Evolutionary conservation across 331 rosid species (phyloP).

Genomic region (Dryas integrifolia): DNA sequence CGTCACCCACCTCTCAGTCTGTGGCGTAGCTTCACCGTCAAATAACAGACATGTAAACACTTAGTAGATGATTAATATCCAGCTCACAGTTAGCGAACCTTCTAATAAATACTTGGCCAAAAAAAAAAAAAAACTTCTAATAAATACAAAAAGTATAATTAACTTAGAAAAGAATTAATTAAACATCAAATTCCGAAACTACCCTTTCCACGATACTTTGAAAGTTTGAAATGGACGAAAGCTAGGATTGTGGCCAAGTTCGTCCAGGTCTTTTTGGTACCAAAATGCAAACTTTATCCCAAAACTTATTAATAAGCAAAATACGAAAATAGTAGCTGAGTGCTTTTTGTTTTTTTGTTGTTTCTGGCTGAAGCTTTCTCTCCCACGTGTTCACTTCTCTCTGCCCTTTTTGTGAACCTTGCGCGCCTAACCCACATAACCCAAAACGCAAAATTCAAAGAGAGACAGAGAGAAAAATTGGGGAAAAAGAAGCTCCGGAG

Average conservation of each 20-base stretch:
- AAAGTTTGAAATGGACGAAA: not conserved
- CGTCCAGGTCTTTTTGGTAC: not conserved
- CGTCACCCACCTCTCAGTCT: not conserved
- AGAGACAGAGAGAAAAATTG: not conserved
- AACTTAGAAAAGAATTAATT: not conserved
- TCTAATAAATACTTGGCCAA: too few relatives aligned
- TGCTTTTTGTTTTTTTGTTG: not conserved
- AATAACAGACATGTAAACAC: too few relatives aligned
- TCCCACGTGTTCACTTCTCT: slow-evolving; percentile 8
- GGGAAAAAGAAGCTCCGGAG: slow-evolving; percentile 10
- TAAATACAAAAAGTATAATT: too few relatives aligned
- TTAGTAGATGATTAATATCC: too few relatives aligned
- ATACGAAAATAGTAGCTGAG: not conserved
- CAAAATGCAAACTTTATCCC: not conserved
- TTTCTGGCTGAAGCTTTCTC: not conserved
- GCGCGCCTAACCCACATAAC: slow-evolving; percentile 1
- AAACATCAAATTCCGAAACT: not conserved
- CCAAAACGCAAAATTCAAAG: slow-evolving; percentile 3
- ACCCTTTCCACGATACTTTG: not conserved
- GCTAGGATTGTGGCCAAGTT: not conserved
- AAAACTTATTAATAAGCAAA: not conserved
- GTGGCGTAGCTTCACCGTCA: not conserved
- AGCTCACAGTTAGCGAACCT: too few relatives aligned
- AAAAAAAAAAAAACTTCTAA: too few relatives aligned
- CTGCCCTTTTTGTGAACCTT: slow-evolving; percentile 19